Evolutionary conservation across 2,329 filamentous ascomycete genomes (phyloP).

Genomic region (Coniochaeta pulveracea): DNA sequence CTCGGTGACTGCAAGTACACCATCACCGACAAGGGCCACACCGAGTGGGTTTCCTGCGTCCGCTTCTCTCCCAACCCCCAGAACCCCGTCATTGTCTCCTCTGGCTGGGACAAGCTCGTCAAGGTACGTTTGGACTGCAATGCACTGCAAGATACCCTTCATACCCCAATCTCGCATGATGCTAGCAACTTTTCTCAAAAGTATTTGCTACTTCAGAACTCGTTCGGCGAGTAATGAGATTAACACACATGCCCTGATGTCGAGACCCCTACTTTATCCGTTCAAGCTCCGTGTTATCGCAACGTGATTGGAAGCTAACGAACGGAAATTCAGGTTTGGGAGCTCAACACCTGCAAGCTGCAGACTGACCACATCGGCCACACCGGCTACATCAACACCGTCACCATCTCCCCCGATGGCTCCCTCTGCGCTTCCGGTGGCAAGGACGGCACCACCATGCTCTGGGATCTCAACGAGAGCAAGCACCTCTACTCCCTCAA

Average conservation of each 20-base stretch:
- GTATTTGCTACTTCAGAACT: slow-evolving; percentile 99
- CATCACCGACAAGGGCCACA: slow-evolving; percentile 99
- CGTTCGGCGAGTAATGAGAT: slow-evolving; percentile 82
- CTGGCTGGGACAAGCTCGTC: slow-evolving; percentile 99
- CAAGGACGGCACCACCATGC: slow-evolving; percentile 99
- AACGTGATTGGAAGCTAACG: no score
- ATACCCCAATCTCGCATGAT: slow-evolving; percentile 57
- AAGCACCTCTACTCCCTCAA: slow-evolving; percentile 99
- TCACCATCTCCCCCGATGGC: slow-evolving; percentile 99
- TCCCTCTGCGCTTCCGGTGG: slow-evolving; percentile 98
- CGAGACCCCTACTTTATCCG: slow-evolving; percentile 10
- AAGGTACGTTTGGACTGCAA: slow-evolving; percentile 63
- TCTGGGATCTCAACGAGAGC: slow-evolving; percentile 99
- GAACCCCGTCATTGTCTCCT: slow-evolving; percentile 98
- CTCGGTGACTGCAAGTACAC: slow-evolving; percentile 99
- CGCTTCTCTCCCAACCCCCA: slow-evolving; percentile 99
- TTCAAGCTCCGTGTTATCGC: not conserved
- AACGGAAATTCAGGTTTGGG: slow-evolving; percentile 99
- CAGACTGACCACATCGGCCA: slow-evolving; percentile 99
- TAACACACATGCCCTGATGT: slow-evolving; percentile 80
- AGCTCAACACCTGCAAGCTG: slow-evolving; percentile 97
- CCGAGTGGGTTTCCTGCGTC: slow-evolving; percentile 99
- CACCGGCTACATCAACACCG: slow-evolving; percentile 99
- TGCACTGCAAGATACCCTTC: slow-evolving; percentile 7
- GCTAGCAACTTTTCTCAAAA: slow-evolving; percentile 61